Evolutionary conservation across 306 rosid genomes (phyloP), one percentile per base, ranked within the genome.

Genomic region (Fagus crenata): DNA sequence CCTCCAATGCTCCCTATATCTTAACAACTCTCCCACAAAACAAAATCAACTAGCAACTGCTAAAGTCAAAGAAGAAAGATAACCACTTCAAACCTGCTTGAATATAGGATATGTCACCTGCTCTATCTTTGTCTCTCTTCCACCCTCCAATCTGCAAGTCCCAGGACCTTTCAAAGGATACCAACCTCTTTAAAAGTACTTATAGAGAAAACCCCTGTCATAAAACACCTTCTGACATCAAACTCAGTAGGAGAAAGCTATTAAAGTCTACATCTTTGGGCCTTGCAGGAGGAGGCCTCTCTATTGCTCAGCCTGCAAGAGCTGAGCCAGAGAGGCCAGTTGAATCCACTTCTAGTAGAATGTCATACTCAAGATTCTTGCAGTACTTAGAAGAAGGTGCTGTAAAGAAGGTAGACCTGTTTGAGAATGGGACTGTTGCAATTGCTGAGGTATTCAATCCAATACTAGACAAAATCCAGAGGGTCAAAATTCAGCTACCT

Each of bases 331-430:
- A 80, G 68, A 88, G 88, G 78, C 93, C 97, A 1, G 69, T 1
- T 51, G 87, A 79, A 63, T 84, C 89, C 18, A 80, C 75, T 67
- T 90, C 96, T 40, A 92, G 67, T 70, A 85, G 92, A 77, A 56
- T 86, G 67, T 78, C 97, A 9, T 93, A 89, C 84, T 85, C 96
- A 31, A 90, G 90, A 58, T 93, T 93, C 85, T 73, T 93, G 89
- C 71, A 88, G 49, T 88, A 87, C 79, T 82, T 93, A 64, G 89
- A 93, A 31, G 86, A 88, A 76, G 93, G 78, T n/a, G 82, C 55
- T 13, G 93, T 93, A 5, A 84, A 60, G 83, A 93, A 89, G 53
- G 98, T 89, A 36, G 98, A 90, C 81, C 79, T 92, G 28, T 86
- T 89, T 75, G 91, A 90, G 81, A 87, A 90, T 64, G 96, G 90